phyloP scores from a whole-genome alignment of 352 stramenopile genomes.

The Pythium pyrilobum region DNA sequence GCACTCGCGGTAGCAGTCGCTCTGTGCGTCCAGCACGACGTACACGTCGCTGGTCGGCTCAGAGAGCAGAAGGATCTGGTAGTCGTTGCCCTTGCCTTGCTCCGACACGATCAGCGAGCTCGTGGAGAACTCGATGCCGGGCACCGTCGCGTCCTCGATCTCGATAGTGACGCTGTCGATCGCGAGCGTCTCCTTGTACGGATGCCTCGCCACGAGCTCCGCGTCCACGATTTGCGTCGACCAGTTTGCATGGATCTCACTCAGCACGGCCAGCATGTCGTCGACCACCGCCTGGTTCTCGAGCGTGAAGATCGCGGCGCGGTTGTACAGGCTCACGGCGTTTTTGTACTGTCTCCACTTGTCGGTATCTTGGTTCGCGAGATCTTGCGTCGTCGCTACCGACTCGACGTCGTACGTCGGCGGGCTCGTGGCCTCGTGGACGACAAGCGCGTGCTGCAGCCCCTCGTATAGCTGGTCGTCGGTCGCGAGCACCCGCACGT shows the following conservation, averaged over 20 bases:
- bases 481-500: slow-evolving; percentile 42
- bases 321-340: neutral
- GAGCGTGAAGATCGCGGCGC: neutral
- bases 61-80: slow-evolving; percentile 61
- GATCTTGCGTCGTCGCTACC: slow-evolving; percentile 17
- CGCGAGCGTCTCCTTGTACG: slow-evolving; percentile 3
- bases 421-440: slow-evolving; percentile 24
- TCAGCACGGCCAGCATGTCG: slow-evolving; percentile 5
- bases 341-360: slow-evolving; percentile 13
- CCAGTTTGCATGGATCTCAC: slow-evolving; percentile 33
- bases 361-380: neutral
- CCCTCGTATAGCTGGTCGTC: slow-evolving; percentile 61
- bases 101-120: slow-evolving; percentile 60
- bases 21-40: slow-evolving; percentile 39
- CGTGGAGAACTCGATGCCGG: slow-evolving; percentile 65
- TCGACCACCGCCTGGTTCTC: neutral
- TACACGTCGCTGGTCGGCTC: slow-evolving; percentile 48
- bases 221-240: slow-evolving; percentile 24
- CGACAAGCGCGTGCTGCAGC: slow-evolving; percentile 26
- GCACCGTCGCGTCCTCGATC: slow-evolving; percentile 48
- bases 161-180: slow-evolving; percentile 3
- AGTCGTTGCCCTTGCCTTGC: slow-evolving; percentile 61
- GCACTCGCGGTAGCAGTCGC: slow-evolving; percentile 56
- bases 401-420: slow-evolving; percentile 32
- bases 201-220: slow-evolving; percentile 12